A percentile compares a stretch with the other conserved stretches of the same genome.
Evolutionary conservation across 805 yeast species (phyloP).

Genomic region (Zygosaccharomyces gambellarensis): DNA sequence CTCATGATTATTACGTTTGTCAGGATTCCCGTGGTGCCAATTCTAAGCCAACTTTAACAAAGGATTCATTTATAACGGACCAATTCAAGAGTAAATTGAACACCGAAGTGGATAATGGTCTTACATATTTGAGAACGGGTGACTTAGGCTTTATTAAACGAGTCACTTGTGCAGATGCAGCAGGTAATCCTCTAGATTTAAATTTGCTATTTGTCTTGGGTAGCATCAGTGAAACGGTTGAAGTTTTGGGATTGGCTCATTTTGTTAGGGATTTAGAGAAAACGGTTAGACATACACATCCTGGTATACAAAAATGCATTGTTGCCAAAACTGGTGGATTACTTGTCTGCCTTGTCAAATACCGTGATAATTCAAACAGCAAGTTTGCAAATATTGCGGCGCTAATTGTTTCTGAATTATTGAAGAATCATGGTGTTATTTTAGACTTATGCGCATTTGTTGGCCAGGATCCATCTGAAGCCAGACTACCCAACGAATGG

Average conservation of each 20-base stretch:
- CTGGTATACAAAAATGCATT: constrained; percentile 47
- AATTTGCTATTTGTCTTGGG: constrained; percentile 86
- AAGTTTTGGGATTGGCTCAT: constrained; percentile 84
- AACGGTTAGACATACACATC: constrained; percentile 52
- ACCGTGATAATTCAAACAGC: constrained; percentile 44
- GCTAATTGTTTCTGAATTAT: constrained; percentile 68
- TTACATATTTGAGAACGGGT: constrained; percentile 79
- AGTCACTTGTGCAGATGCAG: constrained; percentile 43
- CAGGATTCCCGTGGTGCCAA: constrained; percentile 13
- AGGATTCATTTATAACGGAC: constrained; percentile 47
- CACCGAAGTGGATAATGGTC: constrained; percentile 54
- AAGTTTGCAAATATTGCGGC: constrained; percentile 69
- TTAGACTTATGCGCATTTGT: constrained; percentile 82
- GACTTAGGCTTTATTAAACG: constrained; percentile 90
- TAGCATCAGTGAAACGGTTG: constrained; percentile 79
- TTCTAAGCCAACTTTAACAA: constrained; percentile 37
- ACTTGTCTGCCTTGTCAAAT: constrained; percentile 69
- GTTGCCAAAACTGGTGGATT: constrained; percentile 80
- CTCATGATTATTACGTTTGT: constrained; percentile 53
- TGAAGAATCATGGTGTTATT: constrained; percentile 76
- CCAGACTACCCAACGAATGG: constrained; percentile 60
- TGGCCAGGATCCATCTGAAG: constrained; percentile 42
- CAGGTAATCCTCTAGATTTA: constrained; percentile 42
- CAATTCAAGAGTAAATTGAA: constrained; percentile 62
- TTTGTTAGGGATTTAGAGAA: constrained; percentile 81